Conservation (phyloP, 768 basidiomycete genomes). For the Rhodotorula diobovata region DNA sequence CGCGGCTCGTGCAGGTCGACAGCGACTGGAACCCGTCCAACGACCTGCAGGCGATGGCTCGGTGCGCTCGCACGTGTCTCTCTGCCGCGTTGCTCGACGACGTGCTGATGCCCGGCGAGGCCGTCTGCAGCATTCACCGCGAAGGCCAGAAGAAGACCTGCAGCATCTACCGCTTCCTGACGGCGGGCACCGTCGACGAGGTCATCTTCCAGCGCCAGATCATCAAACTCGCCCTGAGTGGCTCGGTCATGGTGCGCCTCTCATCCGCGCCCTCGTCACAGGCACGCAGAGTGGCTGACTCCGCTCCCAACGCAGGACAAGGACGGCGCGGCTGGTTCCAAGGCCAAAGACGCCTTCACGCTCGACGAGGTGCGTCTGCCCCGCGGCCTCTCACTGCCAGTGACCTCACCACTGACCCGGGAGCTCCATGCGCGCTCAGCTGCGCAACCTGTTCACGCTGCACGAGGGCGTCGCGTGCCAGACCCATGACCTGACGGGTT, state of each 20-base stretch:
- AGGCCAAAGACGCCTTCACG: slow-evolving; percentile 79
- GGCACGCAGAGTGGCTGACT: background rate
- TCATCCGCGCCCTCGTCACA: no score
- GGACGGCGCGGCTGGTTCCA: slow-evolving; percentile 52
- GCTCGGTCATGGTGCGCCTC: slow-evolving; percentile 50
- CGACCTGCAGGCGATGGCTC: slow-evolving; percentile 94
- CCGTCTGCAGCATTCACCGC: slow-evolving; percentile 51
- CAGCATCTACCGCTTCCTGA: slow-evolving; percentile 69
- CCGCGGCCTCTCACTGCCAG: background rate
- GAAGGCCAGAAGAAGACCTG: slow-evolving; percentile 92
- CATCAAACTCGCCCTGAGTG: slow-evolving; percentile 84
- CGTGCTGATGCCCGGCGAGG: no score
- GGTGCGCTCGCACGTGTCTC: slow-evolving; percentile 46
- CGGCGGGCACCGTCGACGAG: slow-evolving; percentile 82
- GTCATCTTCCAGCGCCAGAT: slow-evolving; percentile 89
- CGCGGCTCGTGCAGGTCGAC: slow-evolving; percentile 77
- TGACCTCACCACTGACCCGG: background rate
- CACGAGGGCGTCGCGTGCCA: slow-evolving; percentile 73
- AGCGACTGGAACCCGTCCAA: slow-evolving; percentile 88
- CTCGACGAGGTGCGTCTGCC: slow-evolving; percentile 65
- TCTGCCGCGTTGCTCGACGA: background rate
- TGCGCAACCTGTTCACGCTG: slow-evolving; percentile 88
- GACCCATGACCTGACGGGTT: slow-evolving; percentile 86
- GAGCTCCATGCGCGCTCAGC: slow-evolving; percentile 50
- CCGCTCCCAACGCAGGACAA: slow-evolving; percentile 19